These are phyloP conservation scores for Colletotrichum lentis DNA, from an alignment of 2,329 filamentous ascomycete species.

Conservation along the genomic window DNA sequence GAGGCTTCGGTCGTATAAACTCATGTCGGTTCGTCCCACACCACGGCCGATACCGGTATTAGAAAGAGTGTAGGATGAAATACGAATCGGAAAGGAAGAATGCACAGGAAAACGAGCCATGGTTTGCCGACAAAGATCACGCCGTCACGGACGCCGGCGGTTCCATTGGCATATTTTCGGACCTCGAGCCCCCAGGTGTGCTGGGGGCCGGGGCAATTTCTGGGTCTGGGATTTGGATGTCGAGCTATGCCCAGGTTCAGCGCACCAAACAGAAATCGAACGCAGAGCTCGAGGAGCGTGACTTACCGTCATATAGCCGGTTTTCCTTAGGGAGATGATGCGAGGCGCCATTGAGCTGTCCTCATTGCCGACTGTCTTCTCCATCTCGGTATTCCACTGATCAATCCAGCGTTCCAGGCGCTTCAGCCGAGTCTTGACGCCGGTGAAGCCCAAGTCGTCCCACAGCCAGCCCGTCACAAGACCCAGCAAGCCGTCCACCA, in stretches of 20 bases:
- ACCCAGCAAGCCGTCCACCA: constrained; percentile 81
- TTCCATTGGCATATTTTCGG: constrained; percentile 33
- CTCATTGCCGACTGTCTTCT: constrained; percentile 61
- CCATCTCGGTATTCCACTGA: constrained; percentile 81
- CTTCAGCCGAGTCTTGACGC: constrained; percentile 74
- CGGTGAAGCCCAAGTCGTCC: constrained; percentile 86
- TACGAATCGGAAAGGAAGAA: constrained; percentile 25
- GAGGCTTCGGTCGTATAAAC: constrained; percentile 30
- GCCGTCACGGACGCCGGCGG: constrained; percentile 28
- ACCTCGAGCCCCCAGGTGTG: constrained; percentile 43
- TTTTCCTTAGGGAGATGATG: constrained; percentile 80
- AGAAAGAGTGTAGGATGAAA: constrained; percentile 35
- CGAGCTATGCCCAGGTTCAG: constrained; percentile 63
- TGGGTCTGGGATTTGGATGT: constrained; percentile 83
- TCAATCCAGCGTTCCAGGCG: constrained; percentile 83
- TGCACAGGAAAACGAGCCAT: background rate
- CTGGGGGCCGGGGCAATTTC: constrained; percentile 68
- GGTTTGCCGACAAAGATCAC: constrained; percentile 3
- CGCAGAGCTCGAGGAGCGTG: background rate
- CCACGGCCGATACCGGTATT: constrained; percentile 25
- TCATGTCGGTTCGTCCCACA: constrained; percentile 29
- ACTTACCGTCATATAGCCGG: constrained; percentile 85
- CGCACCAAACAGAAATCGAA: background rate
- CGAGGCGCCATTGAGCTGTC: constrained; percentile 67
- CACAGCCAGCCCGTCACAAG: constrained; percentile 91